Evolutionary conservation across 306 rosid genomes (phyloP), one percentile per base, ranked within the genome.

Genomic region (Fagus crenata): DNA sequence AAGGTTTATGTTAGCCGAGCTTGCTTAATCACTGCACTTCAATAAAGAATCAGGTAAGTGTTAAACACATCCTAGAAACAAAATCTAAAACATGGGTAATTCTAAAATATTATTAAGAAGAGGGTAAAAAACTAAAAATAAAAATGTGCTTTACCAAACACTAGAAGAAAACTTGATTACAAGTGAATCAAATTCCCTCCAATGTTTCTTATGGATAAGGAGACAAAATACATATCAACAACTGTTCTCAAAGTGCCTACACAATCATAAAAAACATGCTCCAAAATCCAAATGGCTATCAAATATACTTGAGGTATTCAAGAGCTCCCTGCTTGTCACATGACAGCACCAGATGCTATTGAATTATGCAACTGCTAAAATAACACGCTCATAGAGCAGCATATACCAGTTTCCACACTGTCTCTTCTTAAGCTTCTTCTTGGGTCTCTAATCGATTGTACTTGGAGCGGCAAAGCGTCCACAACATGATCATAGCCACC

Each of bases 401-500:
- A 61, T 93, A 94, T 7, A 93, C 89, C 69, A 91, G 91, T 74
- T 93, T 93, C 98, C 97, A 91, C 65, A 96, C 97, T 4, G 98
- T 83, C 85, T 93, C 98, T 81, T 93, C 97, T 77, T 88, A 97
- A 55, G 92, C 98, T 87, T 93, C 98, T 75, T 93, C 98, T 54
- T 91, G 97, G 22, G 96, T 89, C 86, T 91, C 97, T 69, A 93
- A 64, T 53, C 90, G 98, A 82, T 93, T 93, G 74, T 93, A 93
- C 87, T 90, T 90, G 5, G 98, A 93, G 81, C 97, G 93, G 87
- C 91, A 93, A 6, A 92, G 98, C 5, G 98, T 93, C 74, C 98
- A 86, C 91, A 93, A 71, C 98, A 93, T 93, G 81, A 93, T 93
- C 97, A 93, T 91, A 51, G 98, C 98, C 72, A 91, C 96, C 94